phyloP scores from a whole-genome alignment of 129 eudicot species.

The Arctium lappa region DNA sequence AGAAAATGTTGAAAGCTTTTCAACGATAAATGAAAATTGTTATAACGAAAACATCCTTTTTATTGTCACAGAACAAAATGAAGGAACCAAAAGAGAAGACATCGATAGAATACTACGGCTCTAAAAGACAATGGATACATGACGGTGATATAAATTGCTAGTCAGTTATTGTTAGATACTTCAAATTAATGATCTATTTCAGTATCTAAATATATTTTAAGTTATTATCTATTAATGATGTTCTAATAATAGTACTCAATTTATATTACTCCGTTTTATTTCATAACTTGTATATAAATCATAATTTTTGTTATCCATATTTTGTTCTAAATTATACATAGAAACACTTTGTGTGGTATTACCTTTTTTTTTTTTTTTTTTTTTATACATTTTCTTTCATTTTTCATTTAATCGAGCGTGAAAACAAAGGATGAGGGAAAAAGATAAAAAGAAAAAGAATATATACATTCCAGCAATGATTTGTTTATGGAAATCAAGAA shows the following conservation, averaged over 20 bases:
- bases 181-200: too few relatives aligned
- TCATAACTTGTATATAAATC: too few relatives aligned
- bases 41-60: neutral
- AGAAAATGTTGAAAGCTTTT: neutral
- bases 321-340: too few relatives aligned
- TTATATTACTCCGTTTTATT: too few relatives aligned
- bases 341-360: neutral
- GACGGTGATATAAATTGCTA: neutral
- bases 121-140: neutral
- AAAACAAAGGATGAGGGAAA: neutral
- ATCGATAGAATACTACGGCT: neutral
- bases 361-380: neutral
- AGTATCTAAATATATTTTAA: too few relatives aligned
- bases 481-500: conserved; percentile 18
- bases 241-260: too few relatives aligned
- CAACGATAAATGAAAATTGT: neutral
- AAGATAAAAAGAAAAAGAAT: neutral
- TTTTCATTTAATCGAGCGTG: neutral
- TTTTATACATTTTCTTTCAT: neutral
- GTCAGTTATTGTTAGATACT: neutral
- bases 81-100: neutral
- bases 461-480: conserved; percentile 11
- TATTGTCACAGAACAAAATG: neutral
- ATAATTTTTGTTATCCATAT: too few relatives aligned
- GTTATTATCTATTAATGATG: too few relatives aligned